A percentile compares a stretch with the other conserved stretches of the same genome.
phyloP scores from a whole-genome alignment of 1,284 basidiomycete genomes.

The Ustilago bromivora region DNA sequence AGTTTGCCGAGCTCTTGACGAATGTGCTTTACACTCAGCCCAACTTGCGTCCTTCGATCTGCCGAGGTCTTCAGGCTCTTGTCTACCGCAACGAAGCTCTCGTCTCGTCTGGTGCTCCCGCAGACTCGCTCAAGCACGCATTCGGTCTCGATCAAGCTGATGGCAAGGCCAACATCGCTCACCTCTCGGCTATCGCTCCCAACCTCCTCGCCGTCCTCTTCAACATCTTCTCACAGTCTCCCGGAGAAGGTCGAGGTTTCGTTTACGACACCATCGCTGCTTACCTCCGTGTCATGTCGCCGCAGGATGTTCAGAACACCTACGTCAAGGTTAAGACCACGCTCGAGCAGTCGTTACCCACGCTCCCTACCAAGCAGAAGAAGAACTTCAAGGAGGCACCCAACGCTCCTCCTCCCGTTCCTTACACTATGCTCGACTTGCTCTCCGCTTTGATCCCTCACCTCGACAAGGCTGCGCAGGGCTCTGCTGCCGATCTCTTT shows the following conservation, averaged over 20 bases:
- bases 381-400: conserved; percentile 41
- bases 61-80: conserved; percentile 83
- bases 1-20: conserved; percentile 77
- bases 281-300: conserved; percentile 83
- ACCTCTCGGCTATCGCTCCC: conserved; percentile 83
- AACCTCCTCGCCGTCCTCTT: conserved; percentile 95
- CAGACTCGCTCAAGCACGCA: conserved; percentile 72
- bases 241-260: conserved; percentile 80
- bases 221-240: conserved; percentile 92
- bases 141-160: conserved; percentile 75
- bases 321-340: conserved; percentile 83
- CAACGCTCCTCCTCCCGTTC: conserved; percentile 70
- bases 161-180: conserved; percentile 79
- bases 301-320: conserved; percentile 77
- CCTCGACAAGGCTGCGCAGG: conserved; percentile 42
- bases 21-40: conserved; percentile 90
- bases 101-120: conserved; percentile 71
- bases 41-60: conserved; percentile 82
- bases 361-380: conserved; percentile 46
- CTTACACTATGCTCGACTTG: conserved; percentile 88
- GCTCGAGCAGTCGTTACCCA: conserved; percentile 78
- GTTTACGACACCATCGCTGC: conserved; percentile 88
- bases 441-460: conserved; percentile 83
- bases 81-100: conserved; percentile 79
- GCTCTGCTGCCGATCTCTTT: conserved; percentile 70